phyloP scores from a whole-genome alignment of 2,329 filamentous ascomycete genomes.

The Meredithiella fracta region DNA sequence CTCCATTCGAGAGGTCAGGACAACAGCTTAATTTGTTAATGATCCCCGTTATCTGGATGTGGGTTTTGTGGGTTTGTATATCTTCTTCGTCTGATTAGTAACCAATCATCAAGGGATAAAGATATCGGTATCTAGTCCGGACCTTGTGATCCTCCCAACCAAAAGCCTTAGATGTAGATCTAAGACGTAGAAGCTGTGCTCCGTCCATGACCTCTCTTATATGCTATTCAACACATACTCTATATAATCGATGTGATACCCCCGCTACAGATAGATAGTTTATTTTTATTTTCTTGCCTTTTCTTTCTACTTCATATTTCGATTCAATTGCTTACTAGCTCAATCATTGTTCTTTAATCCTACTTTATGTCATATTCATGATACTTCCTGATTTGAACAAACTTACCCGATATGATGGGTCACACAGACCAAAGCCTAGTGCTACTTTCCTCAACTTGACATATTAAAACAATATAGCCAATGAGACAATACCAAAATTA shows the following conservation, averaged over 20 bases:
- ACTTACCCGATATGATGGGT: background rate
- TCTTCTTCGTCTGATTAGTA: too few species aligned
- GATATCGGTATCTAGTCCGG: too few species aligned
- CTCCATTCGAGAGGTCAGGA: constrained; percentile 20
- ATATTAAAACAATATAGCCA: too few species aligned
- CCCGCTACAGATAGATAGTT: constrained; percentile 5
- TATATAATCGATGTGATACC: constrained; percentile 9
- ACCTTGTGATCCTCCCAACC: too few species aligned
- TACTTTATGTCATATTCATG: background rate
- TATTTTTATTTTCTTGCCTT: background rate
- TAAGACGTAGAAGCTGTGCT: constrained; percentile 10
- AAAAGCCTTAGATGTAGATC: constrained; percentile 14
- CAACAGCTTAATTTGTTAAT: constrained; percentile 15
- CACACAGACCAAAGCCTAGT: too few species aligned
- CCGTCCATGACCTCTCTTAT: constrained; percentile 12
- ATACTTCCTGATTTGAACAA: background rate
- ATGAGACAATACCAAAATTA: background rate
- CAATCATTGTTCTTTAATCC: background rate
- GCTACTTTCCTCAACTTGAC: too few species aligned
- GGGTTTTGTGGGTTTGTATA: too few species aligned
- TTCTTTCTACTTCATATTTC: background rate
- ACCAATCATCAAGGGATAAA: too few species aligned
- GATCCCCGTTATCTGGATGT: too few species aligned
- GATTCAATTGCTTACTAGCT: background rate
- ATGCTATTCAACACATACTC: constrained; percentile 18